A percentile compares a stretch with the other conserved stretches of the same genome.
phyloP scores from a whole-genome alignment of 495 filamentous ascomycete genomes.

The Mytilinidion resinicola region DNA sequence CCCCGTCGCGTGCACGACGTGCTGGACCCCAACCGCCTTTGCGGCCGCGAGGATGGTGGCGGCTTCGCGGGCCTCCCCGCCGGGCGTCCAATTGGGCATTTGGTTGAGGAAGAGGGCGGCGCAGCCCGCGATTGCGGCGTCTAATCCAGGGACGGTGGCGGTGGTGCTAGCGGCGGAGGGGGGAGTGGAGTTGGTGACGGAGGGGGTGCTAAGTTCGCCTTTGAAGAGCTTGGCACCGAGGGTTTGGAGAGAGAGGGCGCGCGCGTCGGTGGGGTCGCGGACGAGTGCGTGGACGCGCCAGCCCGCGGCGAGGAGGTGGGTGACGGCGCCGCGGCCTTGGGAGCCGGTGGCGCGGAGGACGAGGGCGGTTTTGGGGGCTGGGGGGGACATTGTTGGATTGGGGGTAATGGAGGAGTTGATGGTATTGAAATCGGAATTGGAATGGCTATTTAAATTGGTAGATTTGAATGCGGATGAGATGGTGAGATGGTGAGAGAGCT shows the following conservation, averaged over 20 bases:
- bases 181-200: slow-evolving; percentile 11
- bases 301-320: slow-evolving; percentile 36
- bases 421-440: no score
- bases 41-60: slow-evolving; percentile 40
- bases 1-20: slow-evolving; percentile 41
- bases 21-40: slow-evolving; percentile 37
- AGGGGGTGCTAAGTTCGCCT: slow-evolving; percentile 41
- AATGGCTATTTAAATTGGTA: no score
- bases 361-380: slow-evolving; percentile 11
- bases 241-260: slow-evolving; percentile 34
- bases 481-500: no score
- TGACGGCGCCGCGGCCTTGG: slow-evolving; percentile 43
- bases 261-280: slow-evolving; percentile 34
- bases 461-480: no score
- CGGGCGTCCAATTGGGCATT: slow-evolving; percentile 32
- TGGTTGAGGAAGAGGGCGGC: slow-evolving; percentile 46
- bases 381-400: no score
- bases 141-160: slow-evolving; percentile 19
- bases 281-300: slow-evolving; percentile 41
- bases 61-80: slow-evolving; percentile 37
- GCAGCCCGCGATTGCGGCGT: slow-evolving; percentile 38
- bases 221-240: slow-evolving; percentile 39
- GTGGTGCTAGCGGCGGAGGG: no score
- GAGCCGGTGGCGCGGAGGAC: slow-evolving; percentile 43
- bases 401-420: no score